Base-by-base conservation (phyloP, 2,329 filamentous ascomycete species). In the Teratosphaeria destructans region DNA sequence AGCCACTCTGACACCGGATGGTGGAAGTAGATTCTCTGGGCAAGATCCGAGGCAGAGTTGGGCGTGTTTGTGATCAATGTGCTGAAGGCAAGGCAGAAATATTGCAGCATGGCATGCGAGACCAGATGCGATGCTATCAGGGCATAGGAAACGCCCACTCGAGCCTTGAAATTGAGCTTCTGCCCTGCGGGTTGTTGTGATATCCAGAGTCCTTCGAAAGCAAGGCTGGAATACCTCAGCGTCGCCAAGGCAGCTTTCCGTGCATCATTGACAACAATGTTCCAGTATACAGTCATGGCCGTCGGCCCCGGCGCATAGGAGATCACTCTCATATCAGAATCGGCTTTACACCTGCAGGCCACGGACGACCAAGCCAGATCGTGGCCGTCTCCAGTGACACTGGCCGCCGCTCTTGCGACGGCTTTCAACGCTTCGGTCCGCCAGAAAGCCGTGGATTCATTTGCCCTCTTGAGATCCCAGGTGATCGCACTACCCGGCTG, bases 51-150 rank as follows among this genome's bases (percentile, higher is more conserved):
- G 2, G 61, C 53, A 32, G 64, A 64, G n/a, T 57, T 19, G 5
- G 64, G 64, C 10, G 64, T 58, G 4, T 59, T 34, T 7, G 43
- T 62, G 59, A 65, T 60, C 27, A 66, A 59, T 8, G 65, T 54
- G 5, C 62, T 60, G 39, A 63, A 57, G 3, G 62, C 57, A 16
- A 65, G 55, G 55, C 61, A 63, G 47, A 65, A 62, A 47, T 62
- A 65, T 49, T 66, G 64, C 57, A 65, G 11, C 14, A 63, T 59
- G 3, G 63, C 58, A 54, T 66, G 64, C 14, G 63, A 60, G 2
- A 55, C 60, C 5, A 66, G 35, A 3, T 53, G 60, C 8, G 49
- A 39, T n/a, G 64, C 26, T 2, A 60, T 54, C 5, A 66, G 57
- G 1, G 56, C 49, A 56, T 63, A 65, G 47, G 63, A 23, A 23